Percentiles rank a stretch among this genome's conserved stretches.
phyloP scores from a whole-genome alignment of 129 eudicot species.

The Chrysanthemum makinoi region DNA sequence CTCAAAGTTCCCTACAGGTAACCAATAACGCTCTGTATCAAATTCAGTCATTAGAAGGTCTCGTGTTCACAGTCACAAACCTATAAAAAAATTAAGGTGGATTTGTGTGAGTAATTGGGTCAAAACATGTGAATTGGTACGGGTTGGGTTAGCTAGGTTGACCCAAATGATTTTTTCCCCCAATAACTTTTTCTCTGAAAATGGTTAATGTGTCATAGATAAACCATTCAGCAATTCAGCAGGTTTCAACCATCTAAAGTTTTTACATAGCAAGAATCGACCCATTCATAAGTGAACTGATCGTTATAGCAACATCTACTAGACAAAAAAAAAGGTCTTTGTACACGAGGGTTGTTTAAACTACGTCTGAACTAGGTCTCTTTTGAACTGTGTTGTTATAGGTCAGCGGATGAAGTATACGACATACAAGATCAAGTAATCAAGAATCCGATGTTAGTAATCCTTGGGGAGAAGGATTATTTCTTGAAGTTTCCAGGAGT shows the following conservation, averaged over 20 bases:
- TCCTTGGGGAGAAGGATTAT: slow-evolving; percentile 52
- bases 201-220: too few species aligned
- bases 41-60: too few species aligned
- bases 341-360: background rate
- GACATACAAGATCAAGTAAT: slow-evolving; percentile 34
- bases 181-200: too few species aligned
- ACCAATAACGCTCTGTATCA: slow-evolving; percentile 21
- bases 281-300: background rate
- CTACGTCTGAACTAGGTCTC: background rate
- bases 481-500: slow-evolving; percentile 38
- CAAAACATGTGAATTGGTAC: too few species aligned
- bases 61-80: background rate
- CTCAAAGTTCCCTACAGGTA: slow-evolving; percentile 31
- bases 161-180: too few species aligned
- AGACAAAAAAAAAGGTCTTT: background rate
- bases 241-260: too few species aligned
- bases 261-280: background rate
- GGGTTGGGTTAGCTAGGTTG: too few species aligned
- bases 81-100: background rate
- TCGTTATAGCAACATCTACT: background rate
- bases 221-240: too few species aligned
- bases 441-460: slow-evolving; percentile 40
- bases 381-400: slow-evolving; percentile 12
- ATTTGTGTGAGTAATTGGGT: background rate
- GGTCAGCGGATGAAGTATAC: slow-evolving; percentile 43